Conservation (phyloP, 495 filamentous ascomycete genomes). For the Penicillium manginii region DNA sequence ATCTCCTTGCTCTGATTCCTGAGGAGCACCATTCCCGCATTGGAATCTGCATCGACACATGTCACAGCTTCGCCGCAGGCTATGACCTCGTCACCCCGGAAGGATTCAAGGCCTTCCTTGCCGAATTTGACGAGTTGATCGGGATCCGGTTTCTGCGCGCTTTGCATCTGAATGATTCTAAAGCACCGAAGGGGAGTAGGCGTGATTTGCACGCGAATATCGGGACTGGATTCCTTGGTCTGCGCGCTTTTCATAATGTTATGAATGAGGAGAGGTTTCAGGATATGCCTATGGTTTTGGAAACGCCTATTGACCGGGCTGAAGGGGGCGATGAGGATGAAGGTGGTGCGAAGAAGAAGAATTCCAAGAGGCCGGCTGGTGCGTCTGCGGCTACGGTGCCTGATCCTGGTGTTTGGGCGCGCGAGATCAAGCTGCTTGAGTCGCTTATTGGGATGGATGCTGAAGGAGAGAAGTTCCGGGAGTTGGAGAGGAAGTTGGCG, state of each 20-base stretch:
- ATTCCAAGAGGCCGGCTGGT: constrained; percentile 27
- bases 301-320: constrained; percentile 84
- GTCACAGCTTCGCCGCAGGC: constrained; percentile 90
- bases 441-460: constrained; percentile 80
- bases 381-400: constrained; percentile 48
- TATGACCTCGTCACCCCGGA: constrained; percentile 82
- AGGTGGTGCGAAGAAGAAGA: constrained; percentile 30
- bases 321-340: constrained; percentile 5
- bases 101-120: constrained; percentile 72
- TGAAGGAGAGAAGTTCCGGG: constrained; percentile 68
- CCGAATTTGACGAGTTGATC: constrained; percentile 77
- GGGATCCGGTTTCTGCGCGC: constrained; percentile 81
- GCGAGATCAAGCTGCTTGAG: constrained; percentile 89
- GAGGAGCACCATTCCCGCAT: constrained; percentile 78
- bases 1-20: constrained; percentile 73
- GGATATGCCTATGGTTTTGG: constrained; percentile 85
- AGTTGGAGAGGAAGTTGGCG: constrained; percentile 64
- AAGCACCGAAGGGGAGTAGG: constrained; percentile 76
- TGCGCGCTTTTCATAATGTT: constrained; percentile 87
- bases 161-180: constrained; percentile 91
- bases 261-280: constrained; percentile 82
- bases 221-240: constrained; percentile 86
- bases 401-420: constrained; percentile 78
- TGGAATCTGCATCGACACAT: constrained; percentile 95
- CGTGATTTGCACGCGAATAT: constrained; percentile 94